Evolutionary conservation across 1,284 basidiomycete species (phyloP), one percentile per base, ranked within the genome.

Genomic region (Cryptococcus deneoformans): DNA sequence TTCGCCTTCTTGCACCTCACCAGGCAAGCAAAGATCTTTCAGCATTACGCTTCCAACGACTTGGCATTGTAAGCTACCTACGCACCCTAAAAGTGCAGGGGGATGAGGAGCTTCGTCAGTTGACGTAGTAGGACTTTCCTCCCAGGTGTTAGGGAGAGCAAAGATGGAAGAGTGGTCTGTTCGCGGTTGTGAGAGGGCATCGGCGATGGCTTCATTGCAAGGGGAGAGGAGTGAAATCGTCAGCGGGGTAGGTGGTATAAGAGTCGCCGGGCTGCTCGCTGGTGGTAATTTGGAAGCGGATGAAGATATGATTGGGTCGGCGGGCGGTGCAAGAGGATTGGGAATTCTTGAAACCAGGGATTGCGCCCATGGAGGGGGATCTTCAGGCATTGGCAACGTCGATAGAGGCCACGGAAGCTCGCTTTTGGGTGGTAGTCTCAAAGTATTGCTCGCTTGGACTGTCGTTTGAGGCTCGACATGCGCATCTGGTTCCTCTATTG

Each of bases 151-250:
- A 5, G 51, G 52, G 3, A 49, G 52, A 11, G 58, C 24, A 37
- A 73, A 72, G 16, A 71, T 64, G 36, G 56, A 42, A 5, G 61
- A 61, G 46, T 73, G 68, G 57, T 72, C 66, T 0, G 58, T 42
- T 1, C 61, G 57, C 1, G 69, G 68, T 34, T 52, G 54, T 0
- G 72, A 65, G 44, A 76, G 65, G 1, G 63, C 54, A 50, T 71
- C 64, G 16, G 72, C 72, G 12, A 70, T 63, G 7, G 47, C 11
- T 50, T 63, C 58, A 53, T 70, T 67, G 7, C 52, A 35, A 1
- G 51, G 48, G 1, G 71, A 67, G 2, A 73, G 58, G 42, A 76
- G 64, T 9, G 68, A 70, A 16, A 76, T 64, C 8, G 67, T 69
- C 6, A 76, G 46, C 42, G 55, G 52, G 2, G 46, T 50, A 11